Conservation (phyloP, 164 flowering plant genomes). For the Berberis vulgaris region DNA sequence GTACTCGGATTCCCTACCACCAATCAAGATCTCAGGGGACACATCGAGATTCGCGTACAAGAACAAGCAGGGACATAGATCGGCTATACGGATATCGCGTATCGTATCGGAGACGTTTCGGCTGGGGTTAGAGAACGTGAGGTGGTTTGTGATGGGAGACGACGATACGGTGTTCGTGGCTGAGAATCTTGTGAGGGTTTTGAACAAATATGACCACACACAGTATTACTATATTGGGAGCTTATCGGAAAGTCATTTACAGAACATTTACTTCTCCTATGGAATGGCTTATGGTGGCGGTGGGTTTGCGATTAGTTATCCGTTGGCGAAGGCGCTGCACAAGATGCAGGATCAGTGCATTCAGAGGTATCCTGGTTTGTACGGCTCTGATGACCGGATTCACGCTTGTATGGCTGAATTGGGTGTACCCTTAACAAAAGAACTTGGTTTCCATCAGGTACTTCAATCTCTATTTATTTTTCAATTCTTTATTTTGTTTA, state of each 20-base stretch:
- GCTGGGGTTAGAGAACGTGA: constrained; percentile 1
- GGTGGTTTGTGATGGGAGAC: constrained; percentile 6
- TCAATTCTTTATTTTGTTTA: not conserved
- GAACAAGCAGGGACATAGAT: not conserved
- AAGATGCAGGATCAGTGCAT: constrained; percentile 4
- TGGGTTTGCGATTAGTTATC: constrained; percentile 2
- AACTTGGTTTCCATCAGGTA: constrained; percentile 3
- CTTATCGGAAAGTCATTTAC: constrained; percentile 3
- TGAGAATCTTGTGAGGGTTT: constrained; percentile 3
- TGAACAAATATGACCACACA: not conserved
- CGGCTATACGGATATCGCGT: constrained; percentile 3
- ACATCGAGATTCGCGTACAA: not conserved
- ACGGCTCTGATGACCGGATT: constrained; percentile 7
- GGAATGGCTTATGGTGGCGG: constrained; percentile 4
- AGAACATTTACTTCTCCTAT: constrained; percentile 2
- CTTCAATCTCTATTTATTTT: not conserved
- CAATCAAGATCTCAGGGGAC: not conserved
- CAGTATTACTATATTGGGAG: constrained; percentile 7
- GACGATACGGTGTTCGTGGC: constrained; percentile 4
- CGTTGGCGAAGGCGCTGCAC: not conserved
- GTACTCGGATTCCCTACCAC: not conserved
- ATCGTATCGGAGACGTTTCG: not conserved
- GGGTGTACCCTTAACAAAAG: constrained; percentile 3
- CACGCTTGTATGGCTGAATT: constrained; percentile 6
- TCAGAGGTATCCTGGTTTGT: constrained; percentile 4